Conservation (phyloP, 108 stramenopile genomes). For the Nannochloropsis granulata region DNA sequence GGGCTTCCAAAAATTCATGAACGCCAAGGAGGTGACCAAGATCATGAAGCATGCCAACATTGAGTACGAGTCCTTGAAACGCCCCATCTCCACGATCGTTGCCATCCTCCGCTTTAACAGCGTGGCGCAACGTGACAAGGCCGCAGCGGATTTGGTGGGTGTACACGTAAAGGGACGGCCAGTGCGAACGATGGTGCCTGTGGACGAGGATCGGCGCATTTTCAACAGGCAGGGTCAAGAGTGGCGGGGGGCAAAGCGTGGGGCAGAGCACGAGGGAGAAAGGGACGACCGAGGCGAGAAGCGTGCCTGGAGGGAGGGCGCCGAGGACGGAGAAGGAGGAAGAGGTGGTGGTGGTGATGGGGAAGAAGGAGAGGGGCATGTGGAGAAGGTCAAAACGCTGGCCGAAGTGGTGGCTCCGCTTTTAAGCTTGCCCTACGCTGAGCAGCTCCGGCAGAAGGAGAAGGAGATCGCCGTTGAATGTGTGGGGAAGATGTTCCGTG, state of each 20-base stretch:
- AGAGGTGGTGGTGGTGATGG: not conserved
- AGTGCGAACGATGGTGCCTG: not conserved
- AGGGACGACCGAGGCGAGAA: not conserved
- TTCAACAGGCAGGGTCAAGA: not conserved
- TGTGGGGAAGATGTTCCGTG: conserved; percentile 45
- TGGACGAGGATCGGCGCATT: not conserved
- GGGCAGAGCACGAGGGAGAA: too few species aligned
- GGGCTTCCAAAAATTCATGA: not conserved
- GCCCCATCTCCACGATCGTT: not conserved
- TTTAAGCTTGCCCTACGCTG: conserved; percentile 40
- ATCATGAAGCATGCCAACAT: not conserved
- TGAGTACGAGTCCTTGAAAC: not conserved
- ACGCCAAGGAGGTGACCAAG: not conserved
- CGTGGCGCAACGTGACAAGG: not conserved
- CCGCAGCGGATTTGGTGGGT: not conserved
- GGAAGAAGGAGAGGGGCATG: not conserved
- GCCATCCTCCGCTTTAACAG: not conserved
- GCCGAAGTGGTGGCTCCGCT: conserved; percentile 44
- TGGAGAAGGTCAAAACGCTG: not conserved
- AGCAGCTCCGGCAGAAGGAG: conserved; percentile 46
- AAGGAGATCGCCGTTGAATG: conserved; percentile 51
- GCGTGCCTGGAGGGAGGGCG: not conserved
- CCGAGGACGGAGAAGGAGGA: not conserved
- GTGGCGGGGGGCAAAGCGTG: not conserved
- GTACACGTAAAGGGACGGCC: not conserved